Conservation (phyloP, 2,329 filamentous ascomycete species). For the Aspergillus texensis region DNA sequence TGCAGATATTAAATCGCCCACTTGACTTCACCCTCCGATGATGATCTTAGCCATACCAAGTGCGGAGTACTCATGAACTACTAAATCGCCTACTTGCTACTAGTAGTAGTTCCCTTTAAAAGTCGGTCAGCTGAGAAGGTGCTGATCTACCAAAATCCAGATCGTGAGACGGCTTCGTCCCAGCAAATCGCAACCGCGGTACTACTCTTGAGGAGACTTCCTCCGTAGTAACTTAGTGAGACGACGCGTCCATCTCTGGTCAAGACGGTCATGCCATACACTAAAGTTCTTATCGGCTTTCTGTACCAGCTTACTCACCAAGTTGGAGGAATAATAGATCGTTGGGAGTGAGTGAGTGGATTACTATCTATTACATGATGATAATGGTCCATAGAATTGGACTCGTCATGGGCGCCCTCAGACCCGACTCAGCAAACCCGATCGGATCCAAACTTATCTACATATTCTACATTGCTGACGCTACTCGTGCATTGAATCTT, state of each 20-base stretch:
- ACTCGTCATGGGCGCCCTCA: not conserved
- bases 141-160: conserved; percentile 10
- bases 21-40: not conserved
- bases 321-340: not conserved
- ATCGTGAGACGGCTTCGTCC: conserved; percentile 7
- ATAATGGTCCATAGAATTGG: not conserved
- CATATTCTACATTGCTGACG: not conserved
- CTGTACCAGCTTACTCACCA: not conserved
- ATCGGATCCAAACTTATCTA: not conserved
- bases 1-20: not conserved
- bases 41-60: not conserved
- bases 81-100: not conserved
- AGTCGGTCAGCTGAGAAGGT: conserved; percentile 14
- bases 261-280: not conserved
- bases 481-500: not conserved
- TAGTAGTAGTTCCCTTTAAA: not conserved
- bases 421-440: not conserved
- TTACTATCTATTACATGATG: conserved; percentile 1
- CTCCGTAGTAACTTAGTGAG: not conserved
- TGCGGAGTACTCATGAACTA: conserved; percentile 1
- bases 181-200: not conserved
- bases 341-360: not conserved
- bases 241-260: not conserved
- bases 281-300: not conserved
- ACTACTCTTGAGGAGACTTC: not conserved